Evolutionary conservation across 768 basidiomycete genomes (phyloP).

Genomic region (Termitomyces eurrhizus): DNA sequence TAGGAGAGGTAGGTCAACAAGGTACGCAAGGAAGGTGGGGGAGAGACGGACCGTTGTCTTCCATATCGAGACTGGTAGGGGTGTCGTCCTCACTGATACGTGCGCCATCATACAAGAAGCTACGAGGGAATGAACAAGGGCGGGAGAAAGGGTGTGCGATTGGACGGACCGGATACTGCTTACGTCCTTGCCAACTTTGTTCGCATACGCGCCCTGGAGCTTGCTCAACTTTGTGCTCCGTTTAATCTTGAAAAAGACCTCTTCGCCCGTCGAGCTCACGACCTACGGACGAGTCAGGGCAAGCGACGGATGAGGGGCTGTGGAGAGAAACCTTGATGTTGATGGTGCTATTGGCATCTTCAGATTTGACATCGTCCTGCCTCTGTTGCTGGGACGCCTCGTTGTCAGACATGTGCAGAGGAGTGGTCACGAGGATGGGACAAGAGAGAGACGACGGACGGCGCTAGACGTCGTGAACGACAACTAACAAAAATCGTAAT

Average conservation of each 20-base stretch:
- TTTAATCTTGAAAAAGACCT: constrained; percentile 98
- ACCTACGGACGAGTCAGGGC: constrained; percentile 42
- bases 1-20: constrained; percentile 20
- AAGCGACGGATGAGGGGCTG: too few relatives aligned
- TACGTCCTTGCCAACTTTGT: constrained; percentile 89
- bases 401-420: constrained; percentile 10
- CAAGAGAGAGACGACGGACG: too few relatives aligned
- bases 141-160: fast-evolving
- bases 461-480: too few relatives aligned
- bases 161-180: constrained; percentile 74
- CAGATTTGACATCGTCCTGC: constrained; percentile 3
- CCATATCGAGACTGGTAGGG: constrained; percentile 80
- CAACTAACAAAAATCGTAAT: not conserved
- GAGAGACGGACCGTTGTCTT: constrained; percentile 66
- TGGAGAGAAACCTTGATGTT: constrained; percentile 7
- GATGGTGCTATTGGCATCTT: not conserved
- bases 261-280: constrained; percentile 70
- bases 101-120: constrained; percentile 87
- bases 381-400: constrained; percentile 4
- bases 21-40: not conserved
- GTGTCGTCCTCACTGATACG: constrained; percentile 90
- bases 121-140: constrained; percentile 21
- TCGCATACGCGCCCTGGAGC: constrained; percentile 89
- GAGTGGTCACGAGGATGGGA: too few relatives aligned
- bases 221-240: constrained; percentile 89